Percentiles rank a stretch among this genome's conserved stretches.
phyloP scores from a whole-genome alignment of 371 early-diverging fungal genomes.

The Mortierella sp. region DNA sequence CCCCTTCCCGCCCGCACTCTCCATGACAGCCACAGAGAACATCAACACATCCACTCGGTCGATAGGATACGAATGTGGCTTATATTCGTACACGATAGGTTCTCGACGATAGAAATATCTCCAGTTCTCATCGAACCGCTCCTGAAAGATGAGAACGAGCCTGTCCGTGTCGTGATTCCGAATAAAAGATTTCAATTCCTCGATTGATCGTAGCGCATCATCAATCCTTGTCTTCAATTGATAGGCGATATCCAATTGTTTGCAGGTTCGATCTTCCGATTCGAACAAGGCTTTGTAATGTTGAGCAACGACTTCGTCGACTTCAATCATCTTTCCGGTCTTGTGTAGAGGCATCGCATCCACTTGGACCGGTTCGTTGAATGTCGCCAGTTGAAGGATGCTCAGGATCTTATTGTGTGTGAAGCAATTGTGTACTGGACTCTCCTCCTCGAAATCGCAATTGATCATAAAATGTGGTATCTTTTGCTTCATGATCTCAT shows the following conservation, averaged over 20 bases:
- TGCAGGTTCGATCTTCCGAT: background rate
- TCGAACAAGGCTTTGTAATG: background rate
- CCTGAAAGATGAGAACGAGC: background rate
- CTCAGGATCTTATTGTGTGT: background rate
- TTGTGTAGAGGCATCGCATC: slow-evolving; percentile 1
- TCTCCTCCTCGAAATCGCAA: background rate
- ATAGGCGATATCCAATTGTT: background rate
- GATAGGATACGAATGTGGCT: background rate
- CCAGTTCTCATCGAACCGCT: background rate
- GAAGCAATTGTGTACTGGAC: background rate
- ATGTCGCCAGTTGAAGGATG: slow-evolving; percentile 1
- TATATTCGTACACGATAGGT: background rate
- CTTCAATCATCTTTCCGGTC: background rate
- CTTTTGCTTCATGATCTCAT: slow-evolving; percentile 1
- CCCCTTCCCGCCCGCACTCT: background rate
- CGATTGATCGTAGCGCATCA: background rate
- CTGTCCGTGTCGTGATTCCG: background rate
- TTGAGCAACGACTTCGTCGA: background rate
- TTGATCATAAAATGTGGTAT: slow-evolving; percentile 14
- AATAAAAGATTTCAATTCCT: background rate
- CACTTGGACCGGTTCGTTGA: background rate
- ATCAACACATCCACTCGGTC: background rate
- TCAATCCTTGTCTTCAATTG: background rate
- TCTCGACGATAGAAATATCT: background rate
- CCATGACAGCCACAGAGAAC: background rate